Base-by-base conservation (phyloP, 2,329 filamentous ascomycete genomes). In the Dactylellina haptotyla region DNA sequence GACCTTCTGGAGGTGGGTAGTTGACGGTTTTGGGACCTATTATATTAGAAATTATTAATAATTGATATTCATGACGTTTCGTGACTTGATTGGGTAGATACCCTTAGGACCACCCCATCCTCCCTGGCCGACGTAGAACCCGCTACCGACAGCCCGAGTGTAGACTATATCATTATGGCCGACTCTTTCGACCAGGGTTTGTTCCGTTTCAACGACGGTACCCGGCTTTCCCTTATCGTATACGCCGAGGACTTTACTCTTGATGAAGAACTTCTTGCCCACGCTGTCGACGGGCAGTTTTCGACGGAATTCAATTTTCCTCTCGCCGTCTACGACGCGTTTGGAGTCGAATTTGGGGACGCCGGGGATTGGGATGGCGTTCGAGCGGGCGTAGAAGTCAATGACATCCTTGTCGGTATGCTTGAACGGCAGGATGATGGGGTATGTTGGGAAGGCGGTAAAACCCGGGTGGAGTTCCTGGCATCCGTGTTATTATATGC, bases 61-160 rank as follows among this genome's bases (percentile, higher is more conserved):
- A 18, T 16, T 32, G 2, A 23, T 32, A 28, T 9, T 5, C 20
- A 16, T 4, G 51, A 16, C n/a, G n/a, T 28, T 45, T 51, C 16
- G 16, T 51, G 18, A 28, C 30, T 16, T 37, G 58, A 10, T 16
- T 39, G 23, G 34, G 39, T 56, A 76, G 80, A 79, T 76, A 86
- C 92, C 93, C 83, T 96, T 96, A 39, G 93, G 93, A 0, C 93
- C 93, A 76, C 91, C 90, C 93, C 93, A 97, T 39, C 83, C 83
- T n/a, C 88, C 88, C 78, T 96, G 92, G 1, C 87, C 91, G 71
- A 96, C 88, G 79, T 89, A 94, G 82, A 96, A 96, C 20, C 85
- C 87, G 78, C 87, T 91, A 54, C 88, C 88, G 39, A 89, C 84
- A 72, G 88, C 87, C 77, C 88, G 87, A 12, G 85, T 84, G 81